These are phyloP conservation scores for Aspergillus neoniger DNA, from an alignment of 2,329 filamentous ascomycete genomes.

Conservation along the genomic window DNA sequence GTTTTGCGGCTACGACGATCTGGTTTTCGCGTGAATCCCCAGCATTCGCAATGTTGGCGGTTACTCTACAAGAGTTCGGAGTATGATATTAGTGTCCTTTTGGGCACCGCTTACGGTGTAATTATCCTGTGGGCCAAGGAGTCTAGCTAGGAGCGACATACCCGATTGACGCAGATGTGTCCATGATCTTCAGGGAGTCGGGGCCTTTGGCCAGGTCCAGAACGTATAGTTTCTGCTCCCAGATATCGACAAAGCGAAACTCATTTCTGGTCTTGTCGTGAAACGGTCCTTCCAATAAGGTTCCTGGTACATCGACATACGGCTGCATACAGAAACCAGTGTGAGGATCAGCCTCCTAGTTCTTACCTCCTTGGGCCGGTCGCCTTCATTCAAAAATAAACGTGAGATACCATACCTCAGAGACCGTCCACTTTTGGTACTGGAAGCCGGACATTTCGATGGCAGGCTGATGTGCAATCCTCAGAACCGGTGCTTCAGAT, in stretches of 20 bases:
- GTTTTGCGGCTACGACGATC: conserved; percentile 77
- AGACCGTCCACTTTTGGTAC: conserved; percentile 50
- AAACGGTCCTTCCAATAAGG: conserved; percentile 45
- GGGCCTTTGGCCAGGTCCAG: conserved; percentile 67
- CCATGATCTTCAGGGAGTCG: conserved; percentile 57
- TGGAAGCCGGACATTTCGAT: conserved; percentile 39
- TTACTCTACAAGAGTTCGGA: conserved; percentile 55
- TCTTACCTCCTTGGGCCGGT: not conserved
- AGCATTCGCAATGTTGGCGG: conserved; percentile 72
- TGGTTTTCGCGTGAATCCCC: conserved; percentile 55
- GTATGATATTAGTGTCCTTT: conserved; percentile 47
- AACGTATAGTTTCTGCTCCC: conserved; percentile 70
- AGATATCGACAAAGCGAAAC: conserved; percentile 66
- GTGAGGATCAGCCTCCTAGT: conserved; percentile 12
- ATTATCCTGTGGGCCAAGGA: not conserved
- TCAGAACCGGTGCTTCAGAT: not conserved
- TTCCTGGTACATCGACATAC: conserved; percentile 41
- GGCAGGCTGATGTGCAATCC: not conserved
- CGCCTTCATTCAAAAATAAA: not conserved
- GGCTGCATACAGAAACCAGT: conserved; percentile 31
- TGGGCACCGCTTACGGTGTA: conserved; percentile 4
- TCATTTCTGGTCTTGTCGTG: conserved; percentile 42
- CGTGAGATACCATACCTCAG: conserved; percentile 38
- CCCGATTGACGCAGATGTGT: conserved; percentile 61
- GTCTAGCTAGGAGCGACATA: conserved; percentile 28